These are phyloP conservation scores for Ormosia emarginata DNA, from an alignment of 306 rosid genomes.

Conservation along the genomic window DNA sequence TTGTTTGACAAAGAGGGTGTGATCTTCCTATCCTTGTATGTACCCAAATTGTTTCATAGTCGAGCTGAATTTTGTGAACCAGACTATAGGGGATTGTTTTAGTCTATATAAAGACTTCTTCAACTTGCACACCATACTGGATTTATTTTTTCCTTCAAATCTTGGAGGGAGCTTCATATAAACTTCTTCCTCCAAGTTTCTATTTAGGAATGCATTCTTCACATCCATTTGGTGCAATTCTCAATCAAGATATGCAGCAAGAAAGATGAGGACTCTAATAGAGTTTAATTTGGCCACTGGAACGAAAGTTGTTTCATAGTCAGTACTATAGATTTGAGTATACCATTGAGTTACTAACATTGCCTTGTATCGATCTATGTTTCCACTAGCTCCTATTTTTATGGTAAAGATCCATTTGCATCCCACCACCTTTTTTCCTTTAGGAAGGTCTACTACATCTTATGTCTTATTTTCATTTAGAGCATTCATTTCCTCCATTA, in stretches of 20 bases:
- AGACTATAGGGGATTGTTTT: neutral
- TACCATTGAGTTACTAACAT: too few relatives aligned
- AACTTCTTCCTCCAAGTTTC: neutral
- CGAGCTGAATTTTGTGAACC: neutral
- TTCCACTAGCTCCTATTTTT: too few relatives aligned
- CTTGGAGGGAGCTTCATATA: too few relatives aligned
- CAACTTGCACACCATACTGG: neutral
- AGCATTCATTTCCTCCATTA: neutral
- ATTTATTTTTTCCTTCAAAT: neutral
- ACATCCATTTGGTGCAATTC: neutral
- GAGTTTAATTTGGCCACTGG: neutral
- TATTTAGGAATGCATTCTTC: neutral
- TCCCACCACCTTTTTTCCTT: neutral
- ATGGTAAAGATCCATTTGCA: too few relatives aligned
- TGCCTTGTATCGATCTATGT: too few relatives aligned
- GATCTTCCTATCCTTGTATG: neutral
- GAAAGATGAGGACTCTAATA: neutral
- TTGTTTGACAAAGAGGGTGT: neutral
- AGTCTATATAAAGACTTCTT: neutral
- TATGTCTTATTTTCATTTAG: neutral
- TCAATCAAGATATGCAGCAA: neutral
- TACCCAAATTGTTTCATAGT: too few relatives aligned
- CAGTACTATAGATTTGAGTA: too few relatives aligned
- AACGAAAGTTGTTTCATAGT: too few relatives aligned
- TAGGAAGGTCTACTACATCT: neutral